Percentiles rank a stretch among this genome's conserved stretches.
Evolutionary conservation across 495 filamentous ascomycete species (phyloP).

Genomic region (Penicillium steckii): DNA sequence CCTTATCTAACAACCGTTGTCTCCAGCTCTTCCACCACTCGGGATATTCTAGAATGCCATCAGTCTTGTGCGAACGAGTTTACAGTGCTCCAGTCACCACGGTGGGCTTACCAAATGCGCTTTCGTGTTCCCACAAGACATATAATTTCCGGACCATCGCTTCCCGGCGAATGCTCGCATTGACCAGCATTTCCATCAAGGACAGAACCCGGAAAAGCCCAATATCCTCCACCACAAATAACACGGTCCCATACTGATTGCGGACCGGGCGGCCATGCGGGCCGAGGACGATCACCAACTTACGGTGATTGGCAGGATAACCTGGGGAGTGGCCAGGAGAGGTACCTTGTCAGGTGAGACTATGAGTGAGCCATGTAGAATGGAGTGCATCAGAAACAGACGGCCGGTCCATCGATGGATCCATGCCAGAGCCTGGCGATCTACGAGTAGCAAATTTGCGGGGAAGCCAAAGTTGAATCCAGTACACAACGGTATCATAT

Average conservation of each 20-base stretch:
- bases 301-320: background rate
- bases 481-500: conserved; percentile 7
- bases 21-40: background rate
- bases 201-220: conserved; percentile 3
- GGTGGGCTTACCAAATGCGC: background rate
- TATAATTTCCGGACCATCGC: conserved; percentile 2
- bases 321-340: background rate
- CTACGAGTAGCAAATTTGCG: conserved; percentile 6
- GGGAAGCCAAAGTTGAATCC: conserved; percentile 11
- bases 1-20: background rate
- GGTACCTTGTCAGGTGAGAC: background rate
- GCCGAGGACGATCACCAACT: background rate
- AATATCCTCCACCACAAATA: conserved; percentile 9
- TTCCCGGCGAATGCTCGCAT: conserved; percentile 1
- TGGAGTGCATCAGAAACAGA: conserved; percentile 3
- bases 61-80: background rate
- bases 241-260: background rate
- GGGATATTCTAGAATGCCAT: background rate
- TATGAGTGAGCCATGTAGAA: conserved; percentile 7
- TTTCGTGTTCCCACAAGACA: conserved; percentile 1
- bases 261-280: background rate
- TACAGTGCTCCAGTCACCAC: background rate
- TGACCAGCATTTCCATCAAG: background rate
- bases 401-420: conserved; percentile 7
- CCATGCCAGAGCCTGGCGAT: conserved; percentile 4